Base-by-base conservation (phyloP, 1,284 basidiomycete genomes). In the Amylostereum chailletii region DNA sequence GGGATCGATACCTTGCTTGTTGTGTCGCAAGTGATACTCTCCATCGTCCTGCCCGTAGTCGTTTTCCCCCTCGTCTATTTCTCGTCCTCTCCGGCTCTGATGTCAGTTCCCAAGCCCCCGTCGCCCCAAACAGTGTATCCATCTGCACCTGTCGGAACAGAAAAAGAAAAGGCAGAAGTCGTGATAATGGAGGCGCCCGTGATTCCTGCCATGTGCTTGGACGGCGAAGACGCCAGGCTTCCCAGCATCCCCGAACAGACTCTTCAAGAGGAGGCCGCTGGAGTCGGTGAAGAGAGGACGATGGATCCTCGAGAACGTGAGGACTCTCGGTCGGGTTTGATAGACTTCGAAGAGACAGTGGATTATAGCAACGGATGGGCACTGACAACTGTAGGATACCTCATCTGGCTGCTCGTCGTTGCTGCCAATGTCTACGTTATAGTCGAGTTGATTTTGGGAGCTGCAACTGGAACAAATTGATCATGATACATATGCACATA, bases 31-130 rank as follows among this genome's bases (percentile, higher is more conserved):
- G 94, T 95, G 47, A 77, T 86, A 6, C 76, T 99, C 27, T 87
- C 86, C 40, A 80, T 98, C 59, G 82, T 93, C 3, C 77, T 98
- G 11, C 95, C 94, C 0, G 95, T 94, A 63, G 79, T 94, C 62
- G 77, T 83, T 19, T 75, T 91, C 57, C 91, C 91, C 1, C 75
- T 94, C 46, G 70, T 94, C 34, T 90, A 74, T 58, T 74, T 90
- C 56, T 90, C 89, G 7, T 81, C 83, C 2, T 81, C 74, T 3
- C 77, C 78, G 53, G 64, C 71, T 8, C 71, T 90, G 53, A 93
- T 93, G 90, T 72, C 71, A 3, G 80, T 83, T 11, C 62, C 62
- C 45, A 65, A 66, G 26, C 67, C 46, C 5, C 49, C 47, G 26
- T 42, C 42, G 5, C 3, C 40, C 5, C 26, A 9, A 19, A 34